Evolutionary conservation across 768 basidiomycete species (phyloP).

Genomic region (Mrakia gelida): DNA sequence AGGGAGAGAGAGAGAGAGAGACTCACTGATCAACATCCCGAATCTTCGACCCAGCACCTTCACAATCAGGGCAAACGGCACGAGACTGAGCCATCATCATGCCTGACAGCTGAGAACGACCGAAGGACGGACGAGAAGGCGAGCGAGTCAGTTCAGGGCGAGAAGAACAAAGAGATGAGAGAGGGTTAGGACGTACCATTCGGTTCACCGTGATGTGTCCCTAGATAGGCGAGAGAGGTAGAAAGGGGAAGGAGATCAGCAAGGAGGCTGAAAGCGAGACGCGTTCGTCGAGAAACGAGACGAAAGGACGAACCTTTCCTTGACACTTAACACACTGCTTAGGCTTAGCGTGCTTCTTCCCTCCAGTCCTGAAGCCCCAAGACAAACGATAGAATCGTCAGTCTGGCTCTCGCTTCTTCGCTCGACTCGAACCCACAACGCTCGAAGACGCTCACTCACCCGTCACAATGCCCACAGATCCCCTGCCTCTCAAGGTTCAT

Average conservation of each 20-base stretch:
- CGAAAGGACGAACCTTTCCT: conserved; percentile 58
- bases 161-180: background rate
- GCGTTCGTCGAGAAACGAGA: background rate
- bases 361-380: conserved; percentile 63
- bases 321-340: conserved; percentile 75
- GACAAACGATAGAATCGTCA: background rate
- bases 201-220: conserved; percentile 40
- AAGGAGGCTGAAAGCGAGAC: too few species aligned
- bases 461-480: conserved; percentile 72
- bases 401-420: too few species aligned
- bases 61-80: conserved; percentile 44
- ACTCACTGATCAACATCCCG: conserved; percentile 77
- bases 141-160: background rate
- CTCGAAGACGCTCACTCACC: conserved; percentile 49
- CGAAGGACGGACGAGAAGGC: background rate
- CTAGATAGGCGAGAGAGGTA: background rate
- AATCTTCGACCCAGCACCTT: conserved; percentile 53
- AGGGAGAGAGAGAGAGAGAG: background rate
- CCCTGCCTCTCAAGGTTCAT: conserved; percentile 75
- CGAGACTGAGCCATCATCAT: conserved; percentile 44
- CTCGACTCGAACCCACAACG: background rate
- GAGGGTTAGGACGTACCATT: conserved; percentile 38
- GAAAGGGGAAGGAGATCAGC: too few species aligned
- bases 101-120: conserved; percentile 29
- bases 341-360: conserved; percentile 74